Evolutionary conservation across 2,329 filamentous ascomycete species (phyloP), one percentile per base, ranked within the genome.

Genomic region (Aspergillus niger): DNA sequence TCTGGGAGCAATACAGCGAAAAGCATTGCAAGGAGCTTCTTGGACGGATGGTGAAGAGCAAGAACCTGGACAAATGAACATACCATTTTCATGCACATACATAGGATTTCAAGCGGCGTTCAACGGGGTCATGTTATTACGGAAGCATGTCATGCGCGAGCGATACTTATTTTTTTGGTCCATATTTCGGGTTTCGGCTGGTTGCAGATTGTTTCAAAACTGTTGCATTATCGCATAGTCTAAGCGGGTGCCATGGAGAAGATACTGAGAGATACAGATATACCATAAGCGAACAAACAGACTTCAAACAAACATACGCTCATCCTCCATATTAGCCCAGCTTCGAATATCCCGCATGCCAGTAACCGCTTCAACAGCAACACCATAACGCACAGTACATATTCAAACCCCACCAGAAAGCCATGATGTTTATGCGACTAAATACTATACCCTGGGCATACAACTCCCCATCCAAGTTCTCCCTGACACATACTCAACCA

Each of bases 1-100:
- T 86, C 1, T 89, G 87, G 86, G 87, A 89, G 65, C 80, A 81
- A 61, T 89, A 87, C 70, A 85, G 79, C 57, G 87, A 89, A 69
- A 86, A 88, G 73, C 79, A 80, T 13, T 87, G 86, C 69, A 89
- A 86, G 73, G 87, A 89, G 63, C 78, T 83, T 64, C 82, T 90
- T 68, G 80, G 81, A 8, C 82, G 85, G 65, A 87, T 88, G 75
- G 81, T 89, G 57, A 88, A 86, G 73, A 81, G 81, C 54, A 82
- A 84, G 71, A 82, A 81, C 43, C 69, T 87, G 63, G 84, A 86
- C 63, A 86, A 84, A 66, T 86, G 72, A 80, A 15, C 26, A 39
- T 50, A 5, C 48, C 47, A n/a, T 11, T 10, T 8, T 3, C 20
- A 57, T 41, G 55, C 28, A 39, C 50, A 30, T 39, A 38, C 26